phyloP scores from a whole-genome alignment of 192 early-diverging fungal genomes.

The Coemansia sp. region DNA sequence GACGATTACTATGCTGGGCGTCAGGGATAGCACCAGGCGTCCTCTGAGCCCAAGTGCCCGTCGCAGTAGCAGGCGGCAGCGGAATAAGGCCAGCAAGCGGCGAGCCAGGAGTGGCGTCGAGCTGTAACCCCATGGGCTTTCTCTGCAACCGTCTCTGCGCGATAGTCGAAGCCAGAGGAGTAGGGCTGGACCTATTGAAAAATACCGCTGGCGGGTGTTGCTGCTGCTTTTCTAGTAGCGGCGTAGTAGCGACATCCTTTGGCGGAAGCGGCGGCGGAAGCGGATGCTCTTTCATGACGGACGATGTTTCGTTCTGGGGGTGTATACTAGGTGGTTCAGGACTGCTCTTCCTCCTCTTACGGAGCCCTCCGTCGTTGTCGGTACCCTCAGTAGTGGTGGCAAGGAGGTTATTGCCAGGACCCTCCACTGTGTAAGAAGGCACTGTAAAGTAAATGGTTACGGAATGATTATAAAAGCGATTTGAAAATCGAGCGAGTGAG shows the following conservation, averaged over 20 bases:
- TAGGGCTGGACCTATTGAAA: slow-evolving; percentile 1
- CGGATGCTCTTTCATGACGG: background rate
- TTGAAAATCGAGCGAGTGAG: background rate
- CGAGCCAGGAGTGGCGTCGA: slow-evolving; percentile 11
- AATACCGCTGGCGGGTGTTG: background rate
- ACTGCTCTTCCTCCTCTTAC: slow-evolving; percentile 9
- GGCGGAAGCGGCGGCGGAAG: background rate
- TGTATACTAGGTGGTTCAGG: background rate
- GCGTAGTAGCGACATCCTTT: background rate
- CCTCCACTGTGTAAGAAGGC: slow-evolving; percentile 7
- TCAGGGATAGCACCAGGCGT: slow-evolving; percentile 3
- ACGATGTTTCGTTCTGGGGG: background rate
- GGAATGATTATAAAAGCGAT: background rate
- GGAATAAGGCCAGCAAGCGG: background rate
- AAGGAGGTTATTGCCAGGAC: background rate
- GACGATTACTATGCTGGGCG: background rate
- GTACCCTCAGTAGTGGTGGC: background rate
- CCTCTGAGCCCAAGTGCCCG: slow-evolving; percentile 27
- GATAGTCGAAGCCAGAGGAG: slow-evolving; percentile 19
- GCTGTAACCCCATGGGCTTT: slow-evolving; percentile 39
- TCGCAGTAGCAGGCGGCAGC: slow-evolving; percentile 31
- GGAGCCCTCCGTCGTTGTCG: background rate
- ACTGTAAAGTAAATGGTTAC: background rate
- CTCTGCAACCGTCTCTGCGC: slow-evolving; percentile 41
- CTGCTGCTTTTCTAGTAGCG: background rate